Percentiles rank a stretch among this genome's conserved stretches.
Evolutionary conservation across 345 rosid genomes (phyloP).

Genomic region (Adansonia digitata): DNA sequence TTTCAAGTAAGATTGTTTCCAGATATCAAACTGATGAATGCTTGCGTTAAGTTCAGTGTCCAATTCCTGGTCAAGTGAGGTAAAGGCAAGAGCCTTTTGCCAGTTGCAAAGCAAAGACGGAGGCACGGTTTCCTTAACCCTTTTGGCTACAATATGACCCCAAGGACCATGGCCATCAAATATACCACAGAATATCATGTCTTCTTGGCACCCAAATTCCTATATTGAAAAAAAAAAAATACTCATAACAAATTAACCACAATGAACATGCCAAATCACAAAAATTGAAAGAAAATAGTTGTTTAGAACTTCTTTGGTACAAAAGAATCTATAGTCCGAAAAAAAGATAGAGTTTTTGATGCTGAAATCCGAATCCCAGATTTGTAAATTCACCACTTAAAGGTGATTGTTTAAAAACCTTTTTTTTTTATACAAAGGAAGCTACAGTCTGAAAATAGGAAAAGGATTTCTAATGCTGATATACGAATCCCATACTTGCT

Average conservation of each 20-base stretch:
- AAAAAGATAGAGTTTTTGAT: too few species aligned
- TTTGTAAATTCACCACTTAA: too few species aligned
- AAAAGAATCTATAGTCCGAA: too few species aligned
- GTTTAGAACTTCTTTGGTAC: too few species aligned
- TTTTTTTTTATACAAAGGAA: too few species aligned
- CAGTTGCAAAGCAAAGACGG: conserved; percentile 64
- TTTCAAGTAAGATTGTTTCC: conserved; percentile 73
- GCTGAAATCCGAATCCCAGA: too few species aligned
- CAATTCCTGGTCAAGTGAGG: conserved; percentile 30
- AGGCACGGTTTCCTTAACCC: conserved; percentile 49
- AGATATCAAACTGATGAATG: conserved; percentile 38
- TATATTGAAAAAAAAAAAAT: conserved; percentile 16
- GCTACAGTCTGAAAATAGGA: too few species aligned
- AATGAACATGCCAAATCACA: too few species aligned
- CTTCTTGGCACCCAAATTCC: conserved; percentile 91
- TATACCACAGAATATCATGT: conserved; percentile 74
- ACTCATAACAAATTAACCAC: too few species aligned
- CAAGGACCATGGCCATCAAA: conserved; percentile 98
- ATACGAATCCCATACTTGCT: too few species aligned
- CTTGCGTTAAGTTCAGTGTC: conserved; percentile 23
- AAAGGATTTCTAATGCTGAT: too few species aligned
- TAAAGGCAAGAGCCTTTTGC: conserved; percentile 53
- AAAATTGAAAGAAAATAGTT: background rate
- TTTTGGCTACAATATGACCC: conserved; percentile 77
- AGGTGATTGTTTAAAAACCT: too few species aligned